phyloP scores from a whole-genome alignment of 148 eudicot species.

The Gaultheria prostrata region DNA sequence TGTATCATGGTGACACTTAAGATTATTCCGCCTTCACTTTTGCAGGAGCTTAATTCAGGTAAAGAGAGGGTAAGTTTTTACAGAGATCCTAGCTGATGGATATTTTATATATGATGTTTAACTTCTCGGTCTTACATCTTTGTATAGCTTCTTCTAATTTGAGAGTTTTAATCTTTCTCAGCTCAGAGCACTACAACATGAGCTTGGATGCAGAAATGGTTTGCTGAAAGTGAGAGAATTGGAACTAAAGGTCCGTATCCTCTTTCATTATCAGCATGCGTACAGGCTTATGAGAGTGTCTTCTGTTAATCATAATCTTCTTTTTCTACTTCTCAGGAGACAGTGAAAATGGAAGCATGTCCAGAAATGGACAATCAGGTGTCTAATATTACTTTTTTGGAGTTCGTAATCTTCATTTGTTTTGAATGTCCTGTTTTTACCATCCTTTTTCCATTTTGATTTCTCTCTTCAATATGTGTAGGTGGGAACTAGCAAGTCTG shows the following conservation, averaged over 20 bases:
- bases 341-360: conserved; percentile 8
- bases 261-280: conserved; percentile 9
- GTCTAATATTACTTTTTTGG: background rate
- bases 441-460: background rate
- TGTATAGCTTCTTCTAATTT: conserved; percentile 12
- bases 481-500: conserved; percentile 19
- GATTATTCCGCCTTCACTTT: background rate
- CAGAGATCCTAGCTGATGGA: background rate
- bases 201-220: conserved; percentile 44
- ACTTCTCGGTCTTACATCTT: background rate
- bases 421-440: background rate
- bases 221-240: conserved; percentile 33
- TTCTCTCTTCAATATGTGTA: conserved; percentile 5
- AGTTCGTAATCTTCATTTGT: background rate
- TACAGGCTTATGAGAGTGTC: background rate
- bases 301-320: background rate
- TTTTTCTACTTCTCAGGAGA: conserved; percentile 26
- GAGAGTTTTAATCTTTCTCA: conserved; percentile 8
- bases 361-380: conserved; percentile 27
- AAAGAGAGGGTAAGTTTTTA: conserved; percentile 48
- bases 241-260: conserved; percentile 30
- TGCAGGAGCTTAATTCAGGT: conserved; percentile 46
- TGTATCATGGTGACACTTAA: background rate
- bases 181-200: conserved; percentile 44
- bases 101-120: background rate